phyloP scores from a whole-genome alignment of 805 yeast species.

The Jamesozyma spencerorum region DNA sequence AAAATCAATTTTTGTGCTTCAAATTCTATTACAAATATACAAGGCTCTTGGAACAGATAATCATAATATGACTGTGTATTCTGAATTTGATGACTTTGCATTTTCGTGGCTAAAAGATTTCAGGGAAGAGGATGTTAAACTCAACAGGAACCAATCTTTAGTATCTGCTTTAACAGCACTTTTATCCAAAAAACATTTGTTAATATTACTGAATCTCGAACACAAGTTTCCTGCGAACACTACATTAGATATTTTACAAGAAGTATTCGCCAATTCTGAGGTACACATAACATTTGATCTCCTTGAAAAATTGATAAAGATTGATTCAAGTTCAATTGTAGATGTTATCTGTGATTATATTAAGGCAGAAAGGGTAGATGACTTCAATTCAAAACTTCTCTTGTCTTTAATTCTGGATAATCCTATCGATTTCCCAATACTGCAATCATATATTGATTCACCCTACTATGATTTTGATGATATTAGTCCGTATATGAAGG shows the following conservation, averaged over 20 bases:
- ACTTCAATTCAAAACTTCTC: conserved; percentile 6
- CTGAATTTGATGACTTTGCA: conserved; percentile 5
- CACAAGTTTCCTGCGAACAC: background rate
- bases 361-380: conserved; percentile 6
- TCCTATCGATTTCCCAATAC: conserved; percentile 3
- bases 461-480: conserved; percentile 4
- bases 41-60: conserved; percentile 20
- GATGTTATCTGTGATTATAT: conserved; percentile 7
- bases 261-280: background rate
- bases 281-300: conserved; percentile 1
- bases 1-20: conserved; percentile 25
- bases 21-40: conserved; percentile 31
- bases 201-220: background rate
- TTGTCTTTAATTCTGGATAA: conserved; percentile 4
- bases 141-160: background rate
- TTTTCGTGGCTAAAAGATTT: conserved; percentile 4
- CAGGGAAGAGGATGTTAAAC: too few species aligned
- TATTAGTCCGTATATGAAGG: conserved; percentile 6
- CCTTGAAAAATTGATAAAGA: background rate
- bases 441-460: conserved; percentile 11
- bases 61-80: too few species aligned
- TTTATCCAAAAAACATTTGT: background rate
- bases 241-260: background rate
- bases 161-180: background rate
- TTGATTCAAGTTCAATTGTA: background rate